Conservation (phyloP, 352 stramenopile genomes). For the Globisporangium radiosum region DNA sequence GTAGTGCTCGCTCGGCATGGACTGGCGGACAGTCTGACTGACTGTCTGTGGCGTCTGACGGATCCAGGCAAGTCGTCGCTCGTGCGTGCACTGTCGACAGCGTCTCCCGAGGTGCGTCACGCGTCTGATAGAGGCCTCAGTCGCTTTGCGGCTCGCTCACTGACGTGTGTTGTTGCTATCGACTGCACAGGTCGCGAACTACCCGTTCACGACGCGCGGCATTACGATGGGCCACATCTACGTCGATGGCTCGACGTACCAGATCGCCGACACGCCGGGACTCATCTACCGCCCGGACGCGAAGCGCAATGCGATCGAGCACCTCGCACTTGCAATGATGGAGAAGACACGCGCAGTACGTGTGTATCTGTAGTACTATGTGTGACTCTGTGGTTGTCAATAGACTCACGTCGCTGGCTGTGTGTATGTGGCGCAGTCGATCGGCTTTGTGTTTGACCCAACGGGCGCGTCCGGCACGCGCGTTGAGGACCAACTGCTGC, state of each 20-base stretch:
- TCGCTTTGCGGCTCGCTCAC: background rate
- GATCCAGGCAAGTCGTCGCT: constrained; percentile 74
- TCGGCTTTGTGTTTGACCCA: constrained; percentile 83
- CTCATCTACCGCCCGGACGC: constrained; percentile 59
- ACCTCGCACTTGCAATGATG: constrained; percentile 66
- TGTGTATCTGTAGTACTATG: background rate
- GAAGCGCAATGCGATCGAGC: constrained; percentile 68
- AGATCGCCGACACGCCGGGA: constrained; percentile 80
- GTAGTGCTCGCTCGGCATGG: background rate
- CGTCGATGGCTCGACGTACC: constrained; percentile 72
- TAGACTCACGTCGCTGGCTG: background rate
- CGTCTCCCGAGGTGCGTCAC: constrained; percentile 57
- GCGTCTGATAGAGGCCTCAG: no score
- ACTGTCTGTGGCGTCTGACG: background rate
- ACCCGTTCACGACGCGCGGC: constrained; percentile 81
- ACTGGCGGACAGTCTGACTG: background rate
- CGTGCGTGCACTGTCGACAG: constrained; percentile 71
- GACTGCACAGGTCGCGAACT: constrained; percentile 65
- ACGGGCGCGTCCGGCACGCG: constrained; percentile 60
- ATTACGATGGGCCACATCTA: constrained; percentile 88
- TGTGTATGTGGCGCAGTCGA: constrained; percentile 30
- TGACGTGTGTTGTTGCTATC: no score
- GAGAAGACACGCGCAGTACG: constrained; percentile 65
- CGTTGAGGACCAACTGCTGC: constrained; percentile 48
- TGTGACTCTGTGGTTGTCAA: no score